These are phyloP conservation scores for Ulvella scutata DNA, from an alignment of 139 green algal genomes.

Conservation along the genomic window DNA sequence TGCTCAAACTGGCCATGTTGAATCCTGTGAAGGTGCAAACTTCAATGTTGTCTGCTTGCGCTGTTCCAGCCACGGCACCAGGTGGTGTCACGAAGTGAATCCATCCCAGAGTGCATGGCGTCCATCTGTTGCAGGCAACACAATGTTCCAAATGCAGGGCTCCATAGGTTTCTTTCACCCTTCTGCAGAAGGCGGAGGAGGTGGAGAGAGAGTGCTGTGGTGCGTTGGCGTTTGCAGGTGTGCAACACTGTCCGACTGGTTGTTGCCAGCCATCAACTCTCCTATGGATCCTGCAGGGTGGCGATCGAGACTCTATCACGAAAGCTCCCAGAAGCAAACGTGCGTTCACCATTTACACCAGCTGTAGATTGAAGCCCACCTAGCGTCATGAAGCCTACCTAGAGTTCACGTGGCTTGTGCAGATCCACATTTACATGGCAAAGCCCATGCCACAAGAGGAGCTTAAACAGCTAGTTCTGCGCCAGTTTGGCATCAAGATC, in stretches of 20 bases:
- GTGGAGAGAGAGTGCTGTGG: constrained; percentile 91
- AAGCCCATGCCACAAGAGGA: neutral
- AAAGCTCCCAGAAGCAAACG: neutral
- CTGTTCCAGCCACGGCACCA: too few relatives aligned
- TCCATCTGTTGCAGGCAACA: too few relatives aligned
- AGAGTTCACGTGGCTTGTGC: neutral
- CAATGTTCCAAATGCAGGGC: constrained; percentile 25
- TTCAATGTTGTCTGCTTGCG: too few relatives aligned
- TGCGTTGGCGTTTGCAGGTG: constrained; percentile 14
- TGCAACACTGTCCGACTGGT: neutral
- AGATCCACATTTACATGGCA: neutral
- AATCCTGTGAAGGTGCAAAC: too few relatives aligned
- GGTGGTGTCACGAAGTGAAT: too few relatives aligned
- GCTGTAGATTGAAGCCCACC: neutral
- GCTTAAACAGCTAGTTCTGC: neutral
- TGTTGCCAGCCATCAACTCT: neutral
- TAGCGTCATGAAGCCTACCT: neutral
- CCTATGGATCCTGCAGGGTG: neutral
- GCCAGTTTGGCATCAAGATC: neutral
- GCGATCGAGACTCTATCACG: neutral
- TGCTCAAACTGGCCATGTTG: too few relatives aligned
- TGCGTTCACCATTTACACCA: neutral
- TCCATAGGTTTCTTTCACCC: constrained; percentile 87
- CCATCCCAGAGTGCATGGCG: too few relatives aligned
- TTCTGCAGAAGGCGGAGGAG: constrained; percentile 74